Base-by-base conservation (phyloP, 768 basidiomycete genomes). In the Phaffia australis region DNA sequence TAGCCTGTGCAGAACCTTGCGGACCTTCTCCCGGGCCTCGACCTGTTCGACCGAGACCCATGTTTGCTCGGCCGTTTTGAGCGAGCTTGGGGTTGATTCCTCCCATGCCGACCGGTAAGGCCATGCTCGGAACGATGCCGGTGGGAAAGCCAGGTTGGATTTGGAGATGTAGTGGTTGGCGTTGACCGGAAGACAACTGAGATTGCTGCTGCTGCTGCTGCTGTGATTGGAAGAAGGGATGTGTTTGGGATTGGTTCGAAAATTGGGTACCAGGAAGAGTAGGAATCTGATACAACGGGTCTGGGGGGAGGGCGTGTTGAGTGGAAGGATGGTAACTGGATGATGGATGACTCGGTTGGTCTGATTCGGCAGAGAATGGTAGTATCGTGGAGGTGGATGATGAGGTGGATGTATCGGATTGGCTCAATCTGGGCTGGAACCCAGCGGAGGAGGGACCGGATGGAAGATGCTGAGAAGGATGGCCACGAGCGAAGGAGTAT, bases 231-330 rank as follows among this genome's bases (percentile, higher is more conserved):
- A 21, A 21, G 35, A 60, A 19, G 11, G 27, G 60, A 27, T 65
- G 60, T 18, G 57, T 25, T 35, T 25, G 56, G 32, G 59, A 27
- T 11, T 55, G 58, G 32, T 32, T 66, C 63, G 58, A 64, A 66
- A 42, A 42, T 11, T 42, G 35, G 11, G 35, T 11, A 42, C 11
- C 15, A 35, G 56, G 35, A 30, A 23, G 9, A 29, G 29, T 5
- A 54, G 50, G 27, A 65, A 64, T 55, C 52, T 55, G 65, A 42
- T 76, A 74, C 1, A 76, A 72, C 1, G 75, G 75, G 69, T 76
- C 75, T 14, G 75, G 74, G 7, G 74, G 63, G 69, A 75, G 74
- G 42, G 71, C 72, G 61, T 75, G 74, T 62, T 74, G 74, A 29
- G 74, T 71, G 19, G 74, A 73, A 23, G 75, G 75, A 9, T 72